Evolutionary conservation across 1,284 basidiomycete species (phyloP), one percentile per base, ranked within the genome.

Genomic region (Gastroboletus turbinatus): DNA sequence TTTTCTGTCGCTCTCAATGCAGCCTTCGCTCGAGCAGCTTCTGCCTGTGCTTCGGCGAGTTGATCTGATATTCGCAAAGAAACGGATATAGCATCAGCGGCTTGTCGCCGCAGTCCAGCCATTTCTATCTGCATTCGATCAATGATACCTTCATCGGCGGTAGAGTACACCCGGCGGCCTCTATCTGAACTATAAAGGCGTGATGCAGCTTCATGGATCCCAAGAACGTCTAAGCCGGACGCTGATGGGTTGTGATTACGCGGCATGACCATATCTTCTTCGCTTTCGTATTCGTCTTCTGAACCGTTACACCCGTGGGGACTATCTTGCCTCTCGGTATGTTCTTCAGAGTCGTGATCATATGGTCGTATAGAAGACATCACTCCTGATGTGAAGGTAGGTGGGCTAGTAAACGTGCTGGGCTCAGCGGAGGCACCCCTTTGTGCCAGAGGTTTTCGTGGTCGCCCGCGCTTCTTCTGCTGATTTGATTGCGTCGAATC

Each of bases 41-140:
- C 87, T 35, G 81, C 74, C 61, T 86, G 82, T 5, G 80, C 82
- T 57, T 84, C 79, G 9, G 80, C 75, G 16, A 90, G 76, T 64
- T 88, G 83, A 61, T 87, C 85, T 19, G 85, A 80, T 61, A 90
- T 75, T 56, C 81, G 76, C 49, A 83, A 58, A 2, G 84, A 85
- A 39, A 82, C 76, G 3, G 81, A 80, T 44, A 85, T 77, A 5
- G 85, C 84, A 60, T 89, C 85, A 16, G 83, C 78, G 19, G 84
- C 81, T 67, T 88, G 85, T 57, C 80, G 78, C 48, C 84, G 79
- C 53, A 89, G 72, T 35, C 70, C 77, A 16, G 77, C 79, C 65
- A 87, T 77, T 71, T 90, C 87, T 63, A 78, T 78, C 65, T 83
- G 78, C 69, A 88, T 76, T 48, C 78, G 79, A 55, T 87, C 83